Evolutionary conservation across 1,284 basidiomycete species (phyloP), one percentile per base, ranked within the genome.

Genomic region (Ganoderma leucocontextum): DNA sequence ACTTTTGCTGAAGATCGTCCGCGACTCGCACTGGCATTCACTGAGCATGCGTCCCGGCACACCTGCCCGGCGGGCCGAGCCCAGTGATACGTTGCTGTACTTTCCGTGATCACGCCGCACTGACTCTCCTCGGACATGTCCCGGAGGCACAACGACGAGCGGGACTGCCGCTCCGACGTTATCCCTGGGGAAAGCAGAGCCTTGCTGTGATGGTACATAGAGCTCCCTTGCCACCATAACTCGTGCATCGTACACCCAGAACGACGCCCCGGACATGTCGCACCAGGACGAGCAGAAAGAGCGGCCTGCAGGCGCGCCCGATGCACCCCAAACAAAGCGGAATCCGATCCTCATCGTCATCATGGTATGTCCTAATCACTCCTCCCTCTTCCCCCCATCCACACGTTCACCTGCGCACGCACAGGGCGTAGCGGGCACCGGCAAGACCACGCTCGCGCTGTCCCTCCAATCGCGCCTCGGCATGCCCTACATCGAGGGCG

Each of bases 401-500:
- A 70, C 19, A 33, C 44, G 22, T 33, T 41, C 29, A 6, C 29
- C 52, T 19, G 22, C 47, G 29, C n/a, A 53, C 36, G 39, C 19
- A 15, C 72, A 94, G 93, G 93, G 93, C 44, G 92, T 94, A 2
- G 91, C 87, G 1, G 93, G 91, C 29, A 89, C 93, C 53, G 96
- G 96, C n/a, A 98, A 98, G 80, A 93, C 94, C 3, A 97, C 96
- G 0, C 85, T 97, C 10, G 96, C 93, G 0, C 72, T 77, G 4
- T 88, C 89, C 4, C 82, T 97, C 35, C 87, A 93, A 15, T 75
- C 81, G 44, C 82, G 84, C 17, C 84, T 96, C 65, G 78, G 78
- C 9, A 75, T 95, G 67, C 90, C 95, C 0, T 97, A 95, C 81
- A 83, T 96, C 70, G 97, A 98, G 76, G 97, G 94, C 47, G 97